These are phyloP conservation scores for Hysterium pulicare DNA, from an alignment of 2,329 filamentous ascomycete genomes.

Conservation along the genomic window DNA sequence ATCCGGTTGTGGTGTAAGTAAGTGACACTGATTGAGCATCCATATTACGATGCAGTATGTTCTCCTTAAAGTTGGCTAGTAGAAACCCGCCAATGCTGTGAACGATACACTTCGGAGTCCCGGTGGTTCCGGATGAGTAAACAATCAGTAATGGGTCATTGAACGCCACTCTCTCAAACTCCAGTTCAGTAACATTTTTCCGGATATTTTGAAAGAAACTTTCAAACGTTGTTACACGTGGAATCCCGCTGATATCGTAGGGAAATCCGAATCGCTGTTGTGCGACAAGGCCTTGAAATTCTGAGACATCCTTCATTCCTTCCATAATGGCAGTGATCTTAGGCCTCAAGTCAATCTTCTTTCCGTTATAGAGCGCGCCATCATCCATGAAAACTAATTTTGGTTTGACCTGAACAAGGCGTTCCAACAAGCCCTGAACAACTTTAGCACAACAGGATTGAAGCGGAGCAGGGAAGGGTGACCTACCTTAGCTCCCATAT, in stretches of 20 bases:
- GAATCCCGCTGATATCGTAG: conserved; percentile 54
- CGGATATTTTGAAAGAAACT: conserved; percentile 36
- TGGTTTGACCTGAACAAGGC: conserved; percentile 67
- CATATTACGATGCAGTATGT: conserved; percentile 44
- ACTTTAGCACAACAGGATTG: neutral
- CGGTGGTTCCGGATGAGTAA: conserved; percentile 44
- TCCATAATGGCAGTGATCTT: conserved; percentile 64
- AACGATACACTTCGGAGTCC: conserved; percentile 46
- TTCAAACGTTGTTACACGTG: conserved; percentile 40
- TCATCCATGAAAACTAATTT: conserved; percentile 77
- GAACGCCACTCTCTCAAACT: conserved; percentile 57
- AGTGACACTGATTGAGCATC: conserved; percentile 40
- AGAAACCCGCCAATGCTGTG: conserved; percentile 51
- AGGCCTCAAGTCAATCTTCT: conserved; percentile 61
- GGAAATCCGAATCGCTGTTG: conserved; percentile 60
- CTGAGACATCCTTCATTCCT: conserved; percentile 57
- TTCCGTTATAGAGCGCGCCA: conserved; percentile 70
- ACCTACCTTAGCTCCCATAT: conserved; percentile 66
- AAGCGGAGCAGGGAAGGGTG: neutral
- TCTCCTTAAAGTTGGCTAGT: conserved; percentile 44
- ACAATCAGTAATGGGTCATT: conserved; percentile 44
- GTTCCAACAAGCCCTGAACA: conserved; percentile 61
- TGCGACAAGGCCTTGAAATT: conserved; percentile 60
- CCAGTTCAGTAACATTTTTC: conserved; percentile 34
- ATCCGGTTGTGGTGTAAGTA: conserved; percentile 47